phyloP scores from a whole-genome alignment of 2,329 filamentous ascomycete species.

The Beauveria rudraprayagi region DNA sequence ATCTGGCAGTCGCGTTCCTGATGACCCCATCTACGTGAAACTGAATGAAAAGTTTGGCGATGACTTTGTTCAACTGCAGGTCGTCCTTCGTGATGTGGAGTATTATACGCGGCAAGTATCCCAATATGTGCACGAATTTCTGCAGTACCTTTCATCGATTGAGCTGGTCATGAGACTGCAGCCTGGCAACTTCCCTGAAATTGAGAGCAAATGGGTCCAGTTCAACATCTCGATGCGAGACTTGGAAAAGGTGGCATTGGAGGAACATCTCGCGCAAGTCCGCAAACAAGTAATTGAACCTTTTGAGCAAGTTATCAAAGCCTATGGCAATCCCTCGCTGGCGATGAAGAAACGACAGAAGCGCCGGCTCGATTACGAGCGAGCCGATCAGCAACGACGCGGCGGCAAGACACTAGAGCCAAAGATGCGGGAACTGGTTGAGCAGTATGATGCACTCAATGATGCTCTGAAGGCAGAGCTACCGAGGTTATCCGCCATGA shows the following conservation, averaged over 20 bases:
- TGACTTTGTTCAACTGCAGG: slow-evolving; percentile 85
- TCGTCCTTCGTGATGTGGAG: slow-evolving; percentile 89
- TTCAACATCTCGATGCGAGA: slow-evolving; percentile 85
- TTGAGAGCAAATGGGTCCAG: slow-evolving; percentile 90
- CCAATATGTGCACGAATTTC: slow-evolving; percentile 71
- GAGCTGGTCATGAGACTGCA: slow-evolving; percentile 70
- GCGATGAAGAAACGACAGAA: slow-evolving; percentile 94
- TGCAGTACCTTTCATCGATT: slow-evolving; percentile 72
- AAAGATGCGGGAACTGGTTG: slow-evolving; percentile 73
- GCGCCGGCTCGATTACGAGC: slow-evolving; percentile 81
- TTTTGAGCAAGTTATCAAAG: slow-evolving; percentile 67
- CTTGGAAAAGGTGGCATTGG: slow-evolving; percentile 72
- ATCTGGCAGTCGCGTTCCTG: slow-evolving; percentile 51
- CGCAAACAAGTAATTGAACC: slow-evolving; percentile 79
- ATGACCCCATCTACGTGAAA: slow-evolving; percentile 75
- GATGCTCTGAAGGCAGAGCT: slow-evolving; percentile 89
- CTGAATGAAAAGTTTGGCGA: slow-evolving; percentile 82
- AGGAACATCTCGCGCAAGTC: slow-evolving; percentile 68
- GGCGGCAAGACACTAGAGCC: slow-evolving; percentile 80
- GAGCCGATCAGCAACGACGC: slow-evolving; percentile 68
- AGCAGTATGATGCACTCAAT: slow-evolving; percentile 86
- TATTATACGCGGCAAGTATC: slow-evolving; percentile 79
- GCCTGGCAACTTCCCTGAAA: slow-evolving; percentile 68
- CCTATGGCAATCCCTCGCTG: slow-evolving; percentile 75
- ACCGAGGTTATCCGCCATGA: slow-evolving; percentile 72